Conservation (phyloP, 148 eudicot genomes). For the Mesembryanthemum crystallinum region DNA sequence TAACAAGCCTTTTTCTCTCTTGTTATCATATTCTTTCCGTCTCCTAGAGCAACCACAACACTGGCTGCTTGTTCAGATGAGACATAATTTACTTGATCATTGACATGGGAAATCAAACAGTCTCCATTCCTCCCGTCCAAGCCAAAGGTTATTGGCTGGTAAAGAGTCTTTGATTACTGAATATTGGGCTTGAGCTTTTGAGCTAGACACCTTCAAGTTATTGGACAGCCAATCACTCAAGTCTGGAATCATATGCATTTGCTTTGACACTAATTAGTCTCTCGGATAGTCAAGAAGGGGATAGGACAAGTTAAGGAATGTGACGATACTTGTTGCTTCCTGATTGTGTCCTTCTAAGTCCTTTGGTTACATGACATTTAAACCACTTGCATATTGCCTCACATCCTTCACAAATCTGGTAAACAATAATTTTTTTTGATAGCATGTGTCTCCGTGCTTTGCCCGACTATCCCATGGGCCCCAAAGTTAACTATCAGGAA, state of each 20-base stretch:
- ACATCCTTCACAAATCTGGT: not conserved
- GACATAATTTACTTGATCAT: no score
- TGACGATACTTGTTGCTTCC: not conserved
- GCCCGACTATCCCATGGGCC: no score
- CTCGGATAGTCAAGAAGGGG: not conserved
- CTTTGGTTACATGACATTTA: not conserved
- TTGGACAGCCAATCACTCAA: not conserved
- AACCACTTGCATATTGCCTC: not conserved
- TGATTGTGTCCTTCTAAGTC: not conserved
- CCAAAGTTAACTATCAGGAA: no score
- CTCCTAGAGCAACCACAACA: not conserved
- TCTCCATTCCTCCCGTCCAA: not conserved
- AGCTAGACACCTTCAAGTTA: not conserved
- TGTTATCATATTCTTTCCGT: conserved; percentile 5
- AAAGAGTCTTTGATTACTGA: not conserved
- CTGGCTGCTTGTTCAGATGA: no score
- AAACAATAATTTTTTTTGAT: no score
- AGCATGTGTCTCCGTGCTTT: no score
- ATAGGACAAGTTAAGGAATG: not conserved
- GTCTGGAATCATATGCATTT: not conserved
- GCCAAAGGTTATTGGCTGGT: not conserved
- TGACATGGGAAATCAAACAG: no score
- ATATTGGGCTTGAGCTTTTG: not conserved
- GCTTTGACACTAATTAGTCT: not conserved
- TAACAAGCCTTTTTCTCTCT: not conserved